These are phyloP conservation scores for Vaccinium macrocarpon DNA, from an alignment of 148 eudicot species.

Conservation along the genomic window DNA sequence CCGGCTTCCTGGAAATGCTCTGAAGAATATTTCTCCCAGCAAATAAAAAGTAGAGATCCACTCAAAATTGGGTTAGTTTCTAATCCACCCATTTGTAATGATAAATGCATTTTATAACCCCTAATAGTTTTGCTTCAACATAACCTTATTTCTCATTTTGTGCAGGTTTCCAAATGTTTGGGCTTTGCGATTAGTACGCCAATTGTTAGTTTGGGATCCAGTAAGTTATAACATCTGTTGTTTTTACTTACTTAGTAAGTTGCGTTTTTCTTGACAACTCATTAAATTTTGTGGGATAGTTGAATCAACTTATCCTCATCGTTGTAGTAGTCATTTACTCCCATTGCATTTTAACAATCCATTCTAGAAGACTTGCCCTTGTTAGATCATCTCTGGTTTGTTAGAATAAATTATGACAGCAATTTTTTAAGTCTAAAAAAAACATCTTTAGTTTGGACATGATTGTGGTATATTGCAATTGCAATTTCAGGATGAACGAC, in stretches of 20 bases:
- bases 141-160: slow-evolving; percentile 17
- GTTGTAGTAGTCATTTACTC: neutral
- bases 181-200: slow-evolving; percentile 95
- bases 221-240: slow-evolving; percentile 40
- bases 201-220: slow-evolving; percentile 84
- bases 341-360: neutral
- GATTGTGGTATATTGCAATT: slow-evolving; percentile 8
- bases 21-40: slow-evolving; percentile 84
- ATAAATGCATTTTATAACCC: neutral
- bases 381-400: neutral
- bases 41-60: slow-evolving; percentile 84
- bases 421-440: neutral
- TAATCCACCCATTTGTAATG: neutral
- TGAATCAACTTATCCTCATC: too few species aligned
- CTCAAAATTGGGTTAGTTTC: slow-evolving; percentile 81
- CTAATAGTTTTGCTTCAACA: neutral
- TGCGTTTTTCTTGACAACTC: too few species aligned
- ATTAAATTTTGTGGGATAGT: too few species aligned
- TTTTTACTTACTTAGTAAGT: slow-evolving; percentile 5
- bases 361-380: neutral
- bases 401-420: neutral
- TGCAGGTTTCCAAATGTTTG: slow-evolving; percentile 83
- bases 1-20: slow-evolving; percentile 99
- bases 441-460: neutral
- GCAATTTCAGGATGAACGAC: slow-evolving; percentile 66